Percentiles rank a stretch among this genome's conserved stretches.
Evolutionary conservation across 2,329 filamentous ascomycete genomes (phyloP).

Genomic region (Lomentospora prolificans): DNA sequence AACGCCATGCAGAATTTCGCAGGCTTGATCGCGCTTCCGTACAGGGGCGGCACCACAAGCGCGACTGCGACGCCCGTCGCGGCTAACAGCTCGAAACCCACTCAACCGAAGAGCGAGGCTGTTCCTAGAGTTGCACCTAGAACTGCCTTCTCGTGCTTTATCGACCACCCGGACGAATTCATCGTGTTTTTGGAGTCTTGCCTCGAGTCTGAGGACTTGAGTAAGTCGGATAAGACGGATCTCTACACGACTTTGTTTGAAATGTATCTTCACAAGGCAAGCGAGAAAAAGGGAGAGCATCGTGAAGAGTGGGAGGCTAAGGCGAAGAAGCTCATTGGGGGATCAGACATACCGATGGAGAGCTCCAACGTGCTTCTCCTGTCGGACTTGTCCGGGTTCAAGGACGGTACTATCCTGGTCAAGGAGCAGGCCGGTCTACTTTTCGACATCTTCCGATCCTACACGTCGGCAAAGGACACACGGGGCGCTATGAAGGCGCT

Average conservation of each 20-base stretch:
- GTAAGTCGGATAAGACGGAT: constrained; percentile 67
- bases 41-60: constrained; percentile 59
- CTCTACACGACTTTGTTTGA: constrained; percentile 94
- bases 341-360: constrained; percentile 73
- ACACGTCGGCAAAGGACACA: constrained; percentile 87
- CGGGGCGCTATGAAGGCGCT: constrained; percentile 81
- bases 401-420: constrained; percentile 82
- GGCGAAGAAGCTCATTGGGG: constrained; percentile 80
- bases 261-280: constrained; percentile 91
- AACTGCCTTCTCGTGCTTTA: constrained; percentile 90
- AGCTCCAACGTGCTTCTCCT: constrained; percentile 89
- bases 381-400: constrained; percentile 84
- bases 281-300: constrained; percentile 58
- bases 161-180: constrained; percentile 87
- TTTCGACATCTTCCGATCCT: constrained; percentile 94
- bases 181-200: constrained; percentile 88
- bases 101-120: constrained; percentile 33
- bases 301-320: constrained; percentile 80
- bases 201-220: constrained; percentile 60
- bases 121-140: constrained; percentile 59
- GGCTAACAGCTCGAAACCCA: constrained; percentile 39
- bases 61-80: constrained; percentile 40
- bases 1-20: constrained; percentile 80
- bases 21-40: constrained; percentile 73
- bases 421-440: constrained; percentile 86